Evolutionary conservation across 2,329 filamentous ascomycete species (phyloP).

Genomic region (Dothiorella sarmentorum): DNA sequence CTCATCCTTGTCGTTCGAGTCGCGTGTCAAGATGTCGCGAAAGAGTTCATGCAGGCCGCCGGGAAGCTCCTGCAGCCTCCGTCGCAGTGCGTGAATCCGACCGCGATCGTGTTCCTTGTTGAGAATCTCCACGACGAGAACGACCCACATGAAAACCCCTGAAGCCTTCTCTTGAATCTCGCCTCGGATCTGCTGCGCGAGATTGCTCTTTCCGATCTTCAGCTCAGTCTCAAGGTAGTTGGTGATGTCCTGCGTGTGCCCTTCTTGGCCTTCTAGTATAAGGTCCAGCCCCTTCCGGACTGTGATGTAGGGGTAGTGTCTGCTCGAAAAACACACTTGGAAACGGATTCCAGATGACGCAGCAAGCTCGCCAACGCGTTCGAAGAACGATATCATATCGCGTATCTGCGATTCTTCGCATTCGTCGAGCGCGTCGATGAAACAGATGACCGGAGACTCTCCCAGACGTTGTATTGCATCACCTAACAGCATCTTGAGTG

Average conservation of each 20-base stretch:
- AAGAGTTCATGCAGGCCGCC: conserved; percentile 47
- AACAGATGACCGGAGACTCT: conserved; percentile 13
- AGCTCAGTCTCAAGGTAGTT: conserved; percentile 19
- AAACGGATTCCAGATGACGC: conserved; percentile 20
- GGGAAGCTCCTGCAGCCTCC: conserved; percentile 38
- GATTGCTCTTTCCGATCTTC: conserved; percentile 19
- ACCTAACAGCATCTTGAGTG: background rate
- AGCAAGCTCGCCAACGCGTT: conserved; percentile 32
- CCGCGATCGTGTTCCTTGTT: conserved; percentile 38
- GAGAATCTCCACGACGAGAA: conserved; percentile 43
- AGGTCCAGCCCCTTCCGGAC: conserved; percentile 26
- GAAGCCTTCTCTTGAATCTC: conserved; percentile 34
- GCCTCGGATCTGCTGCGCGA: conserved; percentile 21
- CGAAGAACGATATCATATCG: conserved; percentile 43
- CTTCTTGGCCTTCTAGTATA: conserved; percentile 32
- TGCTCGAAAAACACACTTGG: conserved; percentile 44
- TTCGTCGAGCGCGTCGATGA: conserved; percentile 46
- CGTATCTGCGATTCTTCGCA: conserved; percentile 40
- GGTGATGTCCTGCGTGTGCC: conserved; percentile 32
- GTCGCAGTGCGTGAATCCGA: conserved; percentile 27
- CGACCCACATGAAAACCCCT: conserved; percentile 45
- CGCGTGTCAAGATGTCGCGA: conserved; percentile 47
- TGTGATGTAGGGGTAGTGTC: conserved; percentile 46
- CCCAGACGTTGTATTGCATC: conserved; percentile 5
- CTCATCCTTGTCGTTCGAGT: conserved; percentile 26